Conservation (phyloP, 75 land plant genomes). For the Larix kaempferi region DNA sequence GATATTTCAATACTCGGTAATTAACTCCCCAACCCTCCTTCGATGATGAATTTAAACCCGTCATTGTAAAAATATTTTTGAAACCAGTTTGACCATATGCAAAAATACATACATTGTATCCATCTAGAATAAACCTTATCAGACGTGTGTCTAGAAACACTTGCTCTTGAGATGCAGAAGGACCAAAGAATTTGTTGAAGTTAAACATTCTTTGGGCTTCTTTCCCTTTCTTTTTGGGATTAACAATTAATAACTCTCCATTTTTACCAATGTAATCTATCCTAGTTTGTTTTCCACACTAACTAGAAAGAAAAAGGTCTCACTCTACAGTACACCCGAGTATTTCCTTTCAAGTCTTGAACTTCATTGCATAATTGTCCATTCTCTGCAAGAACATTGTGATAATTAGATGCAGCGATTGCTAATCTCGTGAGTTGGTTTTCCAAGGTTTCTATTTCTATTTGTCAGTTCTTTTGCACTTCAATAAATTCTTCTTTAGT, state of each 20-base stretch:
- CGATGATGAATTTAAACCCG: too few relatives aligned
- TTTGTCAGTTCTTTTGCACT: slow-evolving; percentile 36
- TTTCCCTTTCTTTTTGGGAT: slow-evolving; percentile 85
- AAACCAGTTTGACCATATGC: too few relatives aligned
- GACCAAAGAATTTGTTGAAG: slow-evolving; percentile 87
- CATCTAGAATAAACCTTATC: too few relatives aligned
- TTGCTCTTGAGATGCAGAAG: slow-evolving; percentile 79
- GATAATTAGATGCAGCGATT: slow-evolving; percentile 64
- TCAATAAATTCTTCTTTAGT: slow-evolving; percentile 46
- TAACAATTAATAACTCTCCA: slow-evolving; percentile 78
- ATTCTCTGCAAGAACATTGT: slow-evolving; percentile 73
- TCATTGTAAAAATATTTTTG: too few relatives aligned
- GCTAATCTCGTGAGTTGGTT: slow-evolving; percentile 43
- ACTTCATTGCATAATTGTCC: slow-evolving; percentile 81
- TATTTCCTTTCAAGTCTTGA: slow-evolving; percentile 93
- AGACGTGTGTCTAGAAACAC: too few relatives aligned
- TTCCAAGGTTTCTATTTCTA: slow-evolving; percentile 44
- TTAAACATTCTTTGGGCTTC: slow-evolving; percentile 67
- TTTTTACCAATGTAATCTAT: slow-evolving; percentile 84
- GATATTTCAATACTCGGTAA: too few relatives aligned
- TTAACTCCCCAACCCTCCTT: too few relatives aligned
- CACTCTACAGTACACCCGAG: slow-evolving; percentile 91
- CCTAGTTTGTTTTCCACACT: slow-evolving; percentile 52
- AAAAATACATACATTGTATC: too few relatives aligned
- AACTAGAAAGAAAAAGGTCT: slow-evolving; percentile 84